Percentiles rank a stretch among this genome's conserved stretches.
Conservation (phyloP, 129 eudicot species). For the Silybum marianum region DNA sequence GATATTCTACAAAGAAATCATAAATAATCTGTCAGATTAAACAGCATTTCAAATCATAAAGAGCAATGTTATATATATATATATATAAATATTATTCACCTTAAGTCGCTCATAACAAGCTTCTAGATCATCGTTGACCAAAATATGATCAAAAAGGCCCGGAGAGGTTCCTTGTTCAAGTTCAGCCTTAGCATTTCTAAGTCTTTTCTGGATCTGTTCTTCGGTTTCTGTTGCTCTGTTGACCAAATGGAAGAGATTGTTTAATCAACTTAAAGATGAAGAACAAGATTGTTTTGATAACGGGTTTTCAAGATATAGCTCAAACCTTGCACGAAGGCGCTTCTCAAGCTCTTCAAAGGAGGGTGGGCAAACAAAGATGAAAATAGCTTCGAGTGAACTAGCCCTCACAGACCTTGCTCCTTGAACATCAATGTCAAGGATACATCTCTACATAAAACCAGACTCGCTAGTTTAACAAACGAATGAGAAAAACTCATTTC, state of each 20-base stretch:
- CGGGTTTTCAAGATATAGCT: background rate
- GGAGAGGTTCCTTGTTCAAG: constrained; percentile 66
- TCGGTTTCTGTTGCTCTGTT: constrained; percentile 83
- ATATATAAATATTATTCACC: constrained; percentile 34
- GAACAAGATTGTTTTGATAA: background rate
- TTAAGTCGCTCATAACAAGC: constrained; percentile 65
- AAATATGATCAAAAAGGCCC: constrained; percentile 71
- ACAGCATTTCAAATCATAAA: background rate
- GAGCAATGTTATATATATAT: background rate
- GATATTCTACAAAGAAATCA: constrained; percentile 52
- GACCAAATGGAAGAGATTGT: background rate
- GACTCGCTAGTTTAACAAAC: constrained; percentile 11
- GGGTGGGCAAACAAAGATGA: constrained; percentile 87
- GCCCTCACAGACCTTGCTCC: constrained; percentile 94
- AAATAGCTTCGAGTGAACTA: constrained; percentile 86
- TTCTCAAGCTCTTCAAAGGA: constrained; percentile 93
- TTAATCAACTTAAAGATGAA: constrained; percentile 7
- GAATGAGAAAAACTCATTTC: background rate
- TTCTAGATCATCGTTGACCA: constrained; percentile 70
- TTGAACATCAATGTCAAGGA: constrained; percentile 98
- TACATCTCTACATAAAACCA: constrained; percentile 81
- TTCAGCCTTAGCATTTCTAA: constrained; percentile 68
- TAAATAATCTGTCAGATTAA: background rate
- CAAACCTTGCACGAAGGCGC: constrained; percentile 87
- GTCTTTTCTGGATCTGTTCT: constrained; percentile 80